Evolutionary conservation across 495 filamentous ascomycete genomes (phyloP), one percentile per base, ranked within the genome.

Genomic region (Penicillium goetzii): DNA sequence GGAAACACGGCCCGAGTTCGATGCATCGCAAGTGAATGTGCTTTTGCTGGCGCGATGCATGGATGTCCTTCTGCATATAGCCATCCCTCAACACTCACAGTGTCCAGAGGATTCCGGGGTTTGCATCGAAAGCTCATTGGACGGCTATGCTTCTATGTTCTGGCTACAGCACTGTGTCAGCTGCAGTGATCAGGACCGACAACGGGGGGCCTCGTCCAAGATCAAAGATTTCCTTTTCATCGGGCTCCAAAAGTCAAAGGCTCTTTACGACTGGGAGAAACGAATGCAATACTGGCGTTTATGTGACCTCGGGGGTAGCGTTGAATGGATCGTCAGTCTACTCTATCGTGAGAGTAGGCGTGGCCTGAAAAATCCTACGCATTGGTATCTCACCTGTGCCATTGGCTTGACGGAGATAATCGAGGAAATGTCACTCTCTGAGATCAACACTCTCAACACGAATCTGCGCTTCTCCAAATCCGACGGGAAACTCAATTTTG

Each of bases 311-410:
- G 19, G 19, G 1, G 43, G 21, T 23, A 1, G 19, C 2, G 43
- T 47, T 14, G 19, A 25, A 14, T 23, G 10, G 43, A 47, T 25
- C 9, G 21, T 47, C 0, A 25, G 10, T 4, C 10, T 47, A 12
- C 21, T 47, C 9, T 47, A 47, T 47, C 43, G 43, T 23, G 43
- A 25, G 43, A 47, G 19, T 47, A 7, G 43, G 2, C 19, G 19
- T 1, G 43, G 21, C 12, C 3, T 47, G 43, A 8, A 25, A 7
- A 47, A 25, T 47, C 21, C 43, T 12, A 47, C 43, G 14, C 43
- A 47, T 47, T 47, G 43, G 43, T 47, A 23, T 47, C 43, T 47
- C 15, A 47, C 43, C 43, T 47, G 43, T 47, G 19, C 21, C 10
- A 11, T 47, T 21, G 41, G 41, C n/a, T 21, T 21, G 19, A 45